Conservation (phyloP, 148 eudicot species). For the Rhododendron griersonianum region DNA sequence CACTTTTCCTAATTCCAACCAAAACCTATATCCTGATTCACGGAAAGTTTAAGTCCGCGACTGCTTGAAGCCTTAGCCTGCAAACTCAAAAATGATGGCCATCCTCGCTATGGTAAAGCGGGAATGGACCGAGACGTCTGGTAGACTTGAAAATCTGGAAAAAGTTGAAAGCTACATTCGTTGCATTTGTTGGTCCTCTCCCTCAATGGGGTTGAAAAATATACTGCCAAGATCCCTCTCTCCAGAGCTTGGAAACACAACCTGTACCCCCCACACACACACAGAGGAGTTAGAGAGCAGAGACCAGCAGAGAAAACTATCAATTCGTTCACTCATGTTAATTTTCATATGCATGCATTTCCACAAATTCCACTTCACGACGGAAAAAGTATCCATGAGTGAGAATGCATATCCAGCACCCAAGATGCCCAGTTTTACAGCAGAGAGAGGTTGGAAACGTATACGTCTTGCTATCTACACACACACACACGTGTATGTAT, state of each 20-base stretch:
- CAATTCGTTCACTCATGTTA: not conserved
- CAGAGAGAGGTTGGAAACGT: not conserved
- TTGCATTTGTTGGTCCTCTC: constrained; percentile 42
- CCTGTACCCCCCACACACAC: constrained; percentile 44
- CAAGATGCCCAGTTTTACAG: not conserved
- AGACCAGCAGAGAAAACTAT: not conserved
- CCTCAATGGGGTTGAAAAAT: constrained; percentile 42
- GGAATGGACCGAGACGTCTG: not conserved
- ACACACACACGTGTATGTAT: not conserved
- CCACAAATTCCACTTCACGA: not conserved
- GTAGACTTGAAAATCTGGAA: not conserved
- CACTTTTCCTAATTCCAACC: not conserved
- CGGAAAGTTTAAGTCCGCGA: not conserved
- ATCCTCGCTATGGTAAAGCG: not conserved
- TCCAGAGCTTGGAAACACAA: constrained; percentile 75
- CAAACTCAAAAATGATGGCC: not conserved
- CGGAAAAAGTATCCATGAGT: too few relatives aligned
- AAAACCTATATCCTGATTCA: not conserved
- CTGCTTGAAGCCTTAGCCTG: not conserved
- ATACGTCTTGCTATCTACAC: not conserved
- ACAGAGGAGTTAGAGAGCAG: not conserved
- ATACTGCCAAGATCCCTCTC: constrained; percentile 60
- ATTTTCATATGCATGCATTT: not conserved
- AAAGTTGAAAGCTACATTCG: constrained; percentile 12
- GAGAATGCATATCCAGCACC: not conserved